Conservation (phyloP, 208 protist species). For the Tritrichomonas musculus region DNA sequence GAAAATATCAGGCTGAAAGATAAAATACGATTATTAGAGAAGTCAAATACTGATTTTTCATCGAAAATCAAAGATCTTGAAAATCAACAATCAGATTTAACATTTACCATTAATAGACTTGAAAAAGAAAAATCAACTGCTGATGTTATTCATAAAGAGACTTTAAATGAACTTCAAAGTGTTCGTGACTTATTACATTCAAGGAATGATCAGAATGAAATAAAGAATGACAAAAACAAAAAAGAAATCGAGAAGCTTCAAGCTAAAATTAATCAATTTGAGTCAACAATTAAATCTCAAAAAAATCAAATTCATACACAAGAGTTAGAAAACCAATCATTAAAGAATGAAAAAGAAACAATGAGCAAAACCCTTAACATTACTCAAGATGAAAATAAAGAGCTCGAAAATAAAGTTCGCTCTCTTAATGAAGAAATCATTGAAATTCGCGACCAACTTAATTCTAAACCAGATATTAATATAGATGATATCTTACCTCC, state of each 20-base stretch:
- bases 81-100: background rate
- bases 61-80: too few species aligned
- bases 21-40: background rate
- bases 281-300: background rate
- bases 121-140: background rate
- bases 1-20: background rate
- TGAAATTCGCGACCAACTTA: background rate
- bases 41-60: background rate
- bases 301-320: background rate
- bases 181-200: background rate
- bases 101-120: background rate
- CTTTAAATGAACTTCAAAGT: background rate
- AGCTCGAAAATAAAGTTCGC: background rate
- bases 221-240: background rate
- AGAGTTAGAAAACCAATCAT: background rate
- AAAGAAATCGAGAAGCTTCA: background rate
- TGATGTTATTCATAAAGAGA: background rate
- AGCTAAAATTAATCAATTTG: background rate
- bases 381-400: background rate
- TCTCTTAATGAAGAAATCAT: background rate
- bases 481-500: background rate
- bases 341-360: too few species aligned
- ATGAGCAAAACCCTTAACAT: background rate
- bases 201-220: background rate
- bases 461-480: background rate